Evolutionary conservation across 2,329 filamentous ascomycete species (phyloP).

Genomic region (Pseudopyrenochaeta lycopersici): DNA sequence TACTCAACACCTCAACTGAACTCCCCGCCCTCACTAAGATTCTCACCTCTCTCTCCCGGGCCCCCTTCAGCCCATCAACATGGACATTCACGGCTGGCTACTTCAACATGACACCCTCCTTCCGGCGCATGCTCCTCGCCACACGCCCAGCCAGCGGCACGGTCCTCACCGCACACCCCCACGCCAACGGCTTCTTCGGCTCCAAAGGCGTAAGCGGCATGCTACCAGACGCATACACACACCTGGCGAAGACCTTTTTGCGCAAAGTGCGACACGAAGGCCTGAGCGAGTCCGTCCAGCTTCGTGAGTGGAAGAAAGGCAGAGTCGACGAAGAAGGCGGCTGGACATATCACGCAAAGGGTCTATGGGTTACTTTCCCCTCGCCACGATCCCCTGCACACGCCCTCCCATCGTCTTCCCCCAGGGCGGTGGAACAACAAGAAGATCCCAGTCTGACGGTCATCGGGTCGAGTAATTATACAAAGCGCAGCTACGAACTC

Average conservation of each 20-base stretch:
- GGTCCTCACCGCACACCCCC: slow-evolving; percentile 89
- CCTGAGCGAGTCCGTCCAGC: slow-evolving; percentile 67
- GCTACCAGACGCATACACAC: slow-evolving; percentile 89
- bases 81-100: slow-evolving; percentile 99
- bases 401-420: neutral
- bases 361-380: slow-evolving; percentile 85
- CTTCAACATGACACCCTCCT: slow-evolving; percentile 91
- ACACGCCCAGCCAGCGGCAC: slow-evolving; percentile 76
- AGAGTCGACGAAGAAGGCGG: slow-evolving; percentile 81
- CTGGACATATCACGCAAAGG: slow-evolving; percentile 99
- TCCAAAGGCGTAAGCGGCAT: slow-evolving; percentile 89
- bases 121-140: slow-evolving; percentile 80
- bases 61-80: slow-evolving; percentile 72
- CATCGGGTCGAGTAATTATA: slow-evolving; percentile 95
- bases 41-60: slow-evolving; percentile 73
- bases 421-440: slow-evolving; percentile 45
- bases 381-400: slow-evolving; percentile 14
- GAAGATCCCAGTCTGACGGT: slow-evolving; percentile 78
- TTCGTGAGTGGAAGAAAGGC: slow-evolving; percentile 90
- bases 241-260: slow-evolving; percentile 84
- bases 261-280: slow-evolving; percentile 65
- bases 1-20: slow-evolving; percentile 89
- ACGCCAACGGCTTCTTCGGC: slow-evolving; percentile 94
- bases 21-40: slow-evolving; percentile 81
- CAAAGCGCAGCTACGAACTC: slow-evolving; percentile 88